phyloP scores from a whole-genome alignment of 164 flowering plant species.

The Sextonia rubra region DNA sequence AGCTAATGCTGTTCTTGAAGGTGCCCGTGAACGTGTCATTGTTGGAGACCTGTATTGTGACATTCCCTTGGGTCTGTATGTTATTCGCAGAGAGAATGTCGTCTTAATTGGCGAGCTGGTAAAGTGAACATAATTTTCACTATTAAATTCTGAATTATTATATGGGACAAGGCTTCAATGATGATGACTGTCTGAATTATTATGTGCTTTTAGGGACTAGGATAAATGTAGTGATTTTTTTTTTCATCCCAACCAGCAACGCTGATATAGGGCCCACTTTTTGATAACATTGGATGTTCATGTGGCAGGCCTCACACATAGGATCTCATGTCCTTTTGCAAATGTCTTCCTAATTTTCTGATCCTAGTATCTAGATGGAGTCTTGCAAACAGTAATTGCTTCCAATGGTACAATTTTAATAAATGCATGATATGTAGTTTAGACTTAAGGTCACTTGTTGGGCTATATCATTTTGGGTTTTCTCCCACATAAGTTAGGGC shows the following conservation, averaged over 20 bases:
- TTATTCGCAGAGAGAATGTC: conserved; percentile 94
- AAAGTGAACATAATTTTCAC: conserved; percentile 1
- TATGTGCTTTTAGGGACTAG: too few species aligned
- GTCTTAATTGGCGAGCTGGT: conserved; percentile 95
- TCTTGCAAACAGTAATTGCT: not conserved
- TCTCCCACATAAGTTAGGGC: not conserved
- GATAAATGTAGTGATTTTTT: too few species aligned
- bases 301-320: too few species aligned
- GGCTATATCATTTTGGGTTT: not conserved
- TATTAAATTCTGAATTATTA: not conserved
- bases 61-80: conserved; percentile 87
- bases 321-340: too few species aligned
- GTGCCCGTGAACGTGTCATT: conserved; percentile 86
- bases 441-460: not conserved
- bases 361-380: not conserved
- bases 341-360: not conserved
- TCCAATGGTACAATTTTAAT: not conserved
- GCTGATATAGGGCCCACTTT: not conserved
- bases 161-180: too few species aligned
- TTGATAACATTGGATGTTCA: not conserved
- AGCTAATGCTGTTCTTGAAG: conserved; percentile 97
- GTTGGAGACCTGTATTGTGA: conserved; percentile 90
- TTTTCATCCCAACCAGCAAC: not conserved
- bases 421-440: not conserved
- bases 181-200: too few species aligned